Conservation (phyloP, 1,284 basidiomycete genomes). For the Austropuccinia psidii region DNA sequence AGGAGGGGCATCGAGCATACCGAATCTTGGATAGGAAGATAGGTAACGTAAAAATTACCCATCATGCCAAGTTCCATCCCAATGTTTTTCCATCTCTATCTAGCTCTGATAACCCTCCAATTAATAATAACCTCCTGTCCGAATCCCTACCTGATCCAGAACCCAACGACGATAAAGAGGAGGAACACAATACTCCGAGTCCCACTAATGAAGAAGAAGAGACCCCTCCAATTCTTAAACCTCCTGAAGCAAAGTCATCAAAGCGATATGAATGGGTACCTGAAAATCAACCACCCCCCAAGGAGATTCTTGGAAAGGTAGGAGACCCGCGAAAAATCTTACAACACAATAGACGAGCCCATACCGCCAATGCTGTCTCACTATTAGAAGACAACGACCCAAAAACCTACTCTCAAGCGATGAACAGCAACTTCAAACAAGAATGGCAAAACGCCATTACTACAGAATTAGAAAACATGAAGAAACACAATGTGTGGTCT, state of each 20-base stretch:
- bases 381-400: background rate
- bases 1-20: background rate
- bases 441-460: background rate
- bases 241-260: too few species aligned
- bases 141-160: too few species aligned
- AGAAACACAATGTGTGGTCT: background rate
- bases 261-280: background rate
- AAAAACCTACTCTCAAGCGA: background rate
- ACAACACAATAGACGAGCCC: background rate
- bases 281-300: background rate
- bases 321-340: background rate
- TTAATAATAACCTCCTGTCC: too few species aligned
- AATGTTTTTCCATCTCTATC: background rate
- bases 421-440: background rate
- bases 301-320: background rate
- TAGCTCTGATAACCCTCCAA: too few species aligned
- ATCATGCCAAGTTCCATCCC: background rate
- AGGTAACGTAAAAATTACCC: background rate
- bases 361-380: background rate
- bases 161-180: too few species aligned
- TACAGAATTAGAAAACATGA: background rate
- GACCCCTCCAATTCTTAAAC: too few species aligned
- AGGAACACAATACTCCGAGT: too few species aligned
- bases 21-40: background rate
- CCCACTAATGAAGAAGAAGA: too few species aligned